Evolutionary conservation across 257 asterid species (phyloP).

Genomic region (Penstemon newberryi): DNA sequence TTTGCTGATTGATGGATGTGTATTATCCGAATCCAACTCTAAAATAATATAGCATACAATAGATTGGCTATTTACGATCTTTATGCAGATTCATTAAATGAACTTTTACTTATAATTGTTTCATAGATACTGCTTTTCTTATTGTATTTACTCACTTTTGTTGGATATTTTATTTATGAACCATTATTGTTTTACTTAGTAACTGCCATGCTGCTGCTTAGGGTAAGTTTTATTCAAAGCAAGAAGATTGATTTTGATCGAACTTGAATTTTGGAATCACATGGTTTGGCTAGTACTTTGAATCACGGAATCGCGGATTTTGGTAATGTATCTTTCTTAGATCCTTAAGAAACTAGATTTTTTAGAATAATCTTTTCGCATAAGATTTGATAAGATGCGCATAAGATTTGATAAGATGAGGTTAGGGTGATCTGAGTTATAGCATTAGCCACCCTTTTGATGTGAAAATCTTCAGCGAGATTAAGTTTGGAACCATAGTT

Average conservation of each 20-base stretch:
- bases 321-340: constrained; percentile 20
- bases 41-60: constrained; percentile 36
- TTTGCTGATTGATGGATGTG: neutral
- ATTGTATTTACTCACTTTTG: neutral
- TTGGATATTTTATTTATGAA: neutral
- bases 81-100: constrained; percentile 17
- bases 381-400: constrained; percentile 1
- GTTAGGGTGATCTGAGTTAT: constrained; percentile 7
- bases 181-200: constrained; percentile 8
- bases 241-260: constrained; percentile 19
- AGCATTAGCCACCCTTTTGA: constrained; percentile 6
- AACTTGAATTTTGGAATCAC: constrained; percentile 14
- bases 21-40: constrained; percentile 32
- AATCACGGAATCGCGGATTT: constrained; percentile 15
- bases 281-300: constrained; percentile 3
- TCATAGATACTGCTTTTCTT: constrained; percentile 12
- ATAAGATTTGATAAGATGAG: constrained; percentile 3
- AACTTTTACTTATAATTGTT: constrained; percentile 16
- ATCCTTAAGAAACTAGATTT: constrained; percentile 9
- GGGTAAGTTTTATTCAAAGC: constrained; percentile 5
- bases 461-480: constrained; percentile 15
- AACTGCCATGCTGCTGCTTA: constrained; percentile 11
- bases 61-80: constrained; percentile 21
- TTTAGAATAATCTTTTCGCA: constrained; percentile 2
- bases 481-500: constrained; percentile 3